A percentile compares a stretch with the other conserved stretches of the same genome.
These are phyloP conservation scores for Aspergillus ochraceoroseus DNA, from an alignment of 2,329 filamentous ascomycete species.

Conservation along the genomic window DNA sequence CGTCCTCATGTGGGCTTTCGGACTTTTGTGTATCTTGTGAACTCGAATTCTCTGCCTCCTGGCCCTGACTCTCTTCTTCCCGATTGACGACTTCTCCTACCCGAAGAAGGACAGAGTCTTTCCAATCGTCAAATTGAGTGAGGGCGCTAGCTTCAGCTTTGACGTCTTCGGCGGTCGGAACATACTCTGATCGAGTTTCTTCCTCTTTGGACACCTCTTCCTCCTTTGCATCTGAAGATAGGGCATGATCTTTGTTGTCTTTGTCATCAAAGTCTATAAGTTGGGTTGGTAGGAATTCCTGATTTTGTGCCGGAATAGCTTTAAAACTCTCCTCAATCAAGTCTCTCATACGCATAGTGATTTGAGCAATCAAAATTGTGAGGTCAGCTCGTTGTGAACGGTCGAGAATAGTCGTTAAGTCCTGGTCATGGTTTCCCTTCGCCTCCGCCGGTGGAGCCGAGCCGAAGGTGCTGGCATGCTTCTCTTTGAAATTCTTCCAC, in stretches of 20 bases:
- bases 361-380: constrained; percentile 39
- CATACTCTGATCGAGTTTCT: constrained; percentile 10
- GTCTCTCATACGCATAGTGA: constrained; percentile 41
- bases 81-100: constrained; percentile 64
- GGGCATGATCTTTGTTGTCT: constrained; percentile 6
- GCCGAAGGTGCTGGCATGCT: constrained; percentile 29
- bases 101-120: constrained; percentile 62
- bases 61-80: constrained; percentile 41
- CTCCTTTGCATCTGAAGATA: constrained; percentile 7
- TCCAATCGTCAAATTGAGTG: constrained; percentile 75
- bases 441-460: constrained; percentile 23
- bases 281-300: constrained; percentile 3
- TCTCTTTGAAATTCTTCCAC: constrained; percentile 35
- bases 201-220: constrained; percentile 1
- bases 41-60: constrained; percentile 26
- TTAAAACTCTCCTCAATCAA: constrained; percentile 39
- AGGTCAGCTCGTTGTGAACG: constrained; percentile 42
- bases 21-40: constrained; percentile 21
- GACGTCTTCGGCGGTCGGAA: constrained; percentile 37
- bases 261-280: constrained; percentile 9
- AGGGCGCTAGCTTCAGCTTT: constrained; percentile 60
- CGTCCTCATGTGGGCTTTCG: constrained; percentile 16
- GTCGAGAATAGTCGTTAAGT: constrained; percentile 42
- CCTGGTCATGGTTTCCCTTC: constrained; percentile 31
- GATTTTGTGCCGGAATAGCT: constrained; percentile 13